These are phyloP conservation scores for Melampsora americana DNA, from an alignment of 1,284 basidiomycete genomes.

Conservation along the genomic window DNA sequence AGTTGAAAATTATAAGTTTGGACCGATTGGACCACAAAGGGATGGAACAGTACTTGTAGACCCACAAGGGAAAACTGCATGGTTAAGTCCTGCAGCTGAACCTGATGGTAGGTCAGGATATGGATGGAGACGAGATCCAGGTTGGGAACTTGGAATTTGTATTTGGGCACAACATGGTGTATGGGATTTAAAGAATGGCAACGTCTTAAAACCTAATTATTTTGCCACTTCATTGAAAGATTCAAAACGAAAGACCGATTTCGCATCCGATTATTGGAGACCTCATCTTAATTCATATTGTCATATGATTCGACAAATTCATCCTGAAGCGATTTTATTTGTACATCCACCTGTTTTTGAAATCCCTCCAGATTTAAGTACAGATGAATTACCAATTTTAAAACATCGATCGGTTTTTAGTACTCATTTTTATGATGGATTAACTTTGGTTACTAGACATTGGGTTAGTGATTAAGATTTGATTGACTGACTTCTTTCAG, in stretches of 20 bases:
- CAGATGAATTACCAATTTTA: conserved; percentile 17
- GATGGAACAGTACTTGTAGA: conserved; percentile 74
- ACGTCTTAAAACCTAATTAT: conserved; percentile 72
- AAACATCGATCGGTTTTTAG: conserved; percentile 68
- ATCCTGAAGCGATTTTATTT: conserved; percentile 83
- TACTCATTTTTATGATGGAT: conserved; percentile 90
- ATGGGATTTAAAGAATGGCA: conserved; percentile 72
- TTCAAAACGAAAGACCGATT: conserved; percentile 60
- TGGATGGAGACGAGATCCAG: conserved; percentile 73
- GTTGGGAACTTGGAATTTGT: conserved; percentile 80
- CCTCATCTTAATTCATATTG: conserved; percentile 71
- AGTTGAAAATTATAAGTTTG: conserved; percentile 81
- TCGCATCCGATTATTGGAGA: conserved; percentile 77
- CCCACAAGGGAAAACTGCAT: conserved; percentile 65
- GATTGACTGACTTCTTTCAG: too few relatives aligned
- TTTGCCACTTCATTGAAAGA: conserved; percentile 59
- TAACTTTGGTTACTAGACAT: conserved; percentile 61
- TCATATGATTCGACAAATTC: conserved; percentile 65
- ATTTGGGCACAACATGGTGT: conserved; percentile 87
- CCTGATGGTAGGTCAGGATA: conserved; percentile 56
- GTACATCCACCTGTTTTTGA: conserved; percentile 90
- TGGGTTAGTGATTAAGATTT: too few relatives aligned
- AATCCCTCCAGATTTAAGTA: conserved; percentile 46
- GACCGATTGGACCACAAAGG: conserved; percentile 71
- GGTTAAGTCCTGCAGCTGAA: conserved; percentile 50